Conservation (phyloP, 1,284 basidiomycete genomes). For the Bondarzewia mesenterica region DNA sequence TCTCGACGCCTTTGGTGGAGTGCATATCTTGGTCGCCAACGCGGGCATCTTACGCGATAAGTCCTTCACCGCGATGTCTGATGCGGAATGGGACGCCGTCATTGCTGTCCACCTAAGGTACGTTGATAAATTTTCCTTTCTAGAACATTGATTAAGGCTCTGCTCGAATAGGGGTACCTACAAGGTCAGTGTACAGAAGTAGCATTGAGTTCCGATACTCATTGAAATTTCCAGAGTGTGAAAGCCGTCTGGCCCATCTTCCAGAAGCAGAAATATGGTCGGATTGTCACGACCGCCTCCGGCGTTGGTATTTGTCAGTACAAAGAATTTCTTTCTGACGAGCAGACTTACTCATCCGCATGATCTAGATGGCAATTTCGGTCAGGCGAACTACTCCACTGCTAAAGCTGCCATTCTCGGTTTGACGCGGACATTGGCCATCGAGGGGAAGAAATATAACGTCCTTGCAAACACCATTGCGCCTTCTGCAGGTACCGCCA, state of each 20-base stretch:
- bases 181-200: constrained; percentile 35
- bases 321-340: not conserved
- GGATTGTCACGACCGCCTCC: constrained; percentile 92
- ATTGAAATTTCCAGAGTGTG: constrained; percentile 48
- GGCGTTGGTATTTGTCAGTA: constrained; percentile 85
- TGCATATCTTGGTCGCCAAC: constrained; percentile 90
- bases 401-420: constrained; percentile 94
- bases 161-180: constrained; percentile 49
- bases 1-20: constrained; percentile 79
- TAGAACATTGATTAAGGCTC: constrained; percentile 5
- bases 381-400: constrained; percentile 86
- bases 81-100: constrained; percentile 93
- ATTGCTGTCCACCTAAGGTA: constrained; percentile 81
- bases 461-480: constrained; percentile 87
- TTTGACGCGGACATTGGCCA: constrained; percentile 81
- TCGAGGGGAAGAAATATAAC: constrained; percentile 90
- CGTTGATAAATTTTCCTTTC: constrained; percentile 14
- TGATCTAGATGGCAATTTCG: constrained; percentile 82
- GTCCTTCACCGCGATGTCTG: constrained; percentile 84
- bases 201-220: too few species aligned
- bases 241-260: constrained; percentile 98
- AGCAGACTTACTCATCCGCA: constrained; percentile 6
- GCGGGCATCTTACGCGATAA: constrained; percentile 93
- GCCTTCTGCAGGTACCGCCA: constrained; percentile 86
- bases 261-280: constrained; percentile 94